Evolutionary conservation across 352 stramenopile species (phyloP), one percentile per base, ranked within the genome.

Genomic region (Phytopythium montanum): DNA sequence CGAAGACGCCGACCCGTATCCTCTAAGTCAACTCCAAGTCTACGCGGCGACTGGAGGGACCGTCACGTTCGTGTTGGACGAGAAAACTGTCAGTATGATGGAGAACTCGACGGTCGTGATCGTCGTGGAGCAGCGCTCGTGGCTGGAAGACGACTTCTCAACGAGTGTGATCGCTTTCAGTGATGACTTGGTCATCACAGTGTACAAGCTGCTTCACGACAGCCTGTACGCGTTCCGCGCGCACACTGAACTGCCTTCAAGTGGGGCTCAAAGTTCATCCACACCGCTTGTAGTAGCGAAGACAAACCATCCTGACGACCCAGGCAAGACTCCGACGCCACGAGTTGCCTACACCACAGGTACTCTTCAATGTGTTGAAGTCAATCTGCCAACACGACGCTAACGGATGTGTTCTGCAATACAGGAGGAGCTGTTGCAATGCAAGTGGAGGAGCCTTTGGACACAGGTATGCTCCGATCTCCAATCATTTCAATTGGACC

Each of bases 131-230:
- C 73, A 88, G 38, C 75, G 73, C 0, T 31, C 66, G 18, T 56
- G 57, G 19, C 66, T 57, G n/a, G 21, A 70, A 6, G 8, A 5
- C 26, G 52, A 38, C 5, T 75, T 86, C 64, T 44, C 39, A 46
- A 2, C 41, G 16, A 23, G 70, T 73, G 1, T 56, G n/a, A 23
- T 41, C 16, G 26, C n/a, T 1, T 14, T 38, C n/a, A 25, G 33
- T 18, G 25, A n/a, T 13, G 29, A 41, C 33, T 34, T 38, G 6
- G 4, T 26, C 31, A 56, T 79, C 13, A 68, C 46, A 3, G 58
- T 86, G 4, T 77, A 74, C 60, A 86, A 85, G 42, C 68, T 89
- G 1, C 64, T 51, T 18, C 73, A 86, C 36, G 68, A 76, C 21
- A 84, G 71, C 0, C 28, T 44, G 1, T 90, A 90, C 49, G 49